phyloP scores from a whole-genome alignment of 345 rosid genomes.

The Melastoma malabathricum region DNA sequence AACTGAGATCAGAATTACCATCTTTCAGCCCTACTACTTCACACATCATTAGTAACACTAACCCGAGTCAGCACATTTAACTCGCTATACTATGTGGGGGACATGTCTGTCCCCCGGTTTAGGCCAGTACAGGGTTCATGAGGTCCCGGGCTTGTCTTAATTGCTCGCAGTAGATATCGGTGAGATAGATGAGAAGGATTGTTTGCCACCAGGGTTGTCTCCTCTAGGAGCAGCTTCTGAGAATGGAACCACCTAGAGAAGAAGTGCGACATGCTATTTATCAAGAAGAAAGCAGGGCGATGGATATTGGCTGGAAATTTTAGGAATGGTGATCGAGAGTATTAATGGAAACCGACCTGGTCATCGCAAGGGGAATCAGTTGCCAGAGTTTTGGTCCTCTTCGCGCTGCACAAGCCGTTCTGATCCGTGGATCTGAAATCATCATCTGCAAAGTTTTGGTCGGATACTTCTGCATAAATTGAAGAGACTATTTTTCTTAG shows the following conservation, averaged over 20 bases:
- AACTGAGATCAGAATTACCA: too few relatives aligned
- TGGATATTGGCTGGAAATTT: not conserved
- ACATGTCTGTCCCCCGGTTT: too few relatives aligned
- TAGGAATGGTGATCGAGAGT: not conserved
- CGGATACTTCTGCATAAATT: constrained; percentile 53
- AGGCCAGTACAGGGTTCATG: too few relatives aligned
- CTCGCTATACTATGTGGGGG: too few relatives aligned
- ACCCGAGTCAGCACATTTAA: too few relatives aligned
- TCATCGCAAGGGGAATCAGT: not conserved
- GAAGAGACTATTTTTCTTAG: constrained; percentile 1
- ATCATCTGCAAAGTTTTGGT: constrained; percentile 76
- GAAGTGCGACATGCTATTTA: not conserved
- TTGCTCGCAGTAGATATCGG: too few relatives aligned
- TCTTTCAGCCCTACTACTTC: too few relatives aligned
- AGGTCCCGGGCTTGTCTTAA: too few relatives aligned
- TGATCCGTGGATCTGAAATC: constrained; percentile 20
- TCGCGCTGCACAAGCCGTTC: constrained; percentile 16
- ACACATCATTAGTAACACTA: too few relatives aligned
- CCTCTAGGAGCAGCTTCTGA: too few relatives aligned
- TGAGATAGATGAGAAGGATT: too few relatives aligned
- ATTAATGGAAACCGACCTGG: constrained; percentile 4
- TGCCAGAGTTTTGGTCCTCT: constrained; percentile 20
- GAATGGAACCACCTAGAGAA: constrained; percentile 3
- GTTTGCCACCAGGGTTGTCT: too few relatives aligned
- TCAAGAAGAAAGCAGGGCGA: constrained; percentile 2